Percentiles rank a stretch among this genome's conserved stretches.
These are phyloP conservation scores for Phaseolus coccineus DNA, from an alignment of 331 rosid genomes.

Conservation along the genomic window DNA sequence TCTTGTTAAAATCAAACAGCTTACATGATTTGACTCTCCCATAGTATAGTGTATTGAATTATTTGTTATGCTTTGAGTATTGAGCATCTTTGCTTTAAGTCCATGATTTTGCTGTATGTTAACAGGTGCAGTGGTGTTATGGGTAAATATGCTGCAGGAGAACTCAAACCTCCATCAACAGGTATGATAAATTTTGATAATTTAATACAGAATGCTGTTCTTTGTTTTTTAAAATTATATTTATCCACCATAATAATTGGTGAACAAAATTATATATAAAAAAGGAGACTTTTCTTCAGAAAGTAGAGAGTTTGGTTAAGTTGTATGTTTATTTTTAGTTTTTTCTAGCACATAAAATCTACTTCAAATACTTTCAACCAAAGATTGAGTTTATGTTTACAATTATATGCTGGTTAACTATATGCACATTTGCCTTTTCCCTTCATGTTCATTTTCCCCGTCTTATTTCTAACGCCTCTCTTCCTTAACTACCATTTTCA, in stretches of 20 bases:
- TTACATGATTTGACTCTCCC: slow-evolving; percentile 6
- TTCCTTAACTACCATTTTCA: background rate
- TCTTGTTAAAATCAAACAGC: slow-evolving; percentile 15
- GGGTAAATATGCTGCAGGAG: slow-evolving; percentile 99
- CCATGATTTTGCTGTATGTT: slow-evolving; percentile 27
- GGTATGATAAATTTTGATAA: slow-evolving; percentile 55
- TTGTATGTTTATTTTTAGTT: background rate
- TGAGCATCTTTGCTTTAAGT: slow-evolving; percentile 13
- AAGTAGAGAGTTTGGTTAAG: slow-evolving; percentile 10
- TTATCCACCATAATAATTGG: background rate
- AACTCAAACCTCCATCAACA: slow-evolving; percentile 90
- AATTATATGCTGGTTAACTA: background rate
- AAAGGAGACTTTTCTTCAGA: slow-evolving; percentile 11
- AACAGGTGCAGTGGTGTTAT: slow-evolving; percentile 99
- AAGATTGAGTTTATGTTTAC: slow-evolving; percentile 5
- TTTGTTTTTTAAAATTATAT: slow-evolving; percentile 5
- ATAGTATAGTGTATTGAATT: background rate
- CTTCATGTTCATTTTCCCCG: background rate
- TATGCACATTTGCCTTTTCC: background rate
- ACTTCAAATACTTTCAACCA: background rate
- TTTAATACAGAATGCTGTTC: slow-evolving; percentile 24
- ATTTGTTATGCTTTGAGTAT: slow-evolving; percentile 20
- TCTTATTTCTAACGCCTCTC: slow-evolving; percentile 10
- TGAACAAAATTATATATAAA: slow-evolving; percentile 10
- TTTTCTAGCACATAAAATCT: slow-evolving; percentile 16